A percentile compares a stretch with the other conserved stretches of the same genome.
phyloP scores from a whole-genome alignment of 2,329 filamentous ascomycete genomes.

The Ceratocystis eucalypticola region DNA sequence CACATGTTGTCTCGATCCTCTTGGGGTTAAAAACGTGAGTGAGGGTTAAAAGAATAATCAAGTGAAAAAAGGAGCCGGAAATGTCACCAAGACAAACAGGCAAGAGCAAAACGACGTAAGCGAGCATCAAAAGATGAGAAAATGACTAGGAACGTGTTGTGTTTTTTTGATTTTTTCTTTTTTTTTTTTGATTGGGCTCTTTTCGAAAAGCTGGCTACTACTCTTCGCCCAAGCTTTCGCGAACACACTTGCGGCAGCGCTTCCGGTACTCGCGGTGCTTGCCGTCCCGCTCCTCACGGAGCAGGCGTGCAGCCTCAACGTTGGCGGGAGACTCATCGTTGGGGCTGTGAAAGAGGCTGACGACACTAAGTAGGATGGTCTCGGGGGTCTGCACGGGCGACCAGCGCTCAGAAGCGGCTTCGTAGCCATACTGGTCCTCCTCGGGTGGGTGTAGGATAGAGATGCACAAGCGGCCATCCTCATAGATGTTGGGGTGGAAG shows the following conservation, averaged over 20 bases:
- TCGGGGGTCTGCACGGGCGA: conserved; percentile 88
- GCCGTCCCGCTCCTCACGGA: conserved; percentile 61
- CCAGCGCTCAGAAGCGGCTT: conserved; percentile 82
- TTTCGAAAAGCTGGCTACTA: conserved; percentile 24
- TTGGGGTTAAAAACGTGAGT: too few species aligned
- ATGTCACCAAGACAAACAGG: not conserved
- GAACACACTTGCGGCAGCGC: conserved; percentile 62
- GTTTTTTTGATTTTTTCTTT: not conserved
- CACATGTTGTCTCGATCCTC: too few species aligned
- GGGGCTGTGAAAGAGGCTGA: conserved; percentile 80
- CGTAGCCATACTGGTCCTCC: conserved; percentile 90
- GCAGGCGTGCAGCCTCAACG: conserved; percentile 77
- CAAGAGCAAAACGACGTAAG: not conserved
- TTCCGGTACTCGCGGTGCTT: conserved; percentile 60
- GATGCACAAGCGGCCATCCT: conserved; percentile 80
- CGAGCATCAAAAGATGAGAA: not conserved
- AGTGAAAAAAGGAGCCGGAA: not conserved
- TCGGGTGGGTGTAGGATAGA: conserved; percentile 91
- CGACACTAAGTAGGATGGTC: conserved; percentile 82
- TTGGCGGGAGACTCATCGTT: conserved; percentile 96
- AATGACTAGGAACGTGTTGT: not conserved
- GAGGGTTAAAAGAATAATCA: too few species aligned
- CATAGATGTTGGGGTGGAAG: conserved; percentile 93
- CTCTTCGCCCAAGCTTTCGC: conserved; percentile 68
- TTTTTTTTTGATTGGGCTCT: not conserved